Base-by-base conservation (phyloP, 2,329 filamentous ascomycete species). In the Sporothrix humicola region DNA sequence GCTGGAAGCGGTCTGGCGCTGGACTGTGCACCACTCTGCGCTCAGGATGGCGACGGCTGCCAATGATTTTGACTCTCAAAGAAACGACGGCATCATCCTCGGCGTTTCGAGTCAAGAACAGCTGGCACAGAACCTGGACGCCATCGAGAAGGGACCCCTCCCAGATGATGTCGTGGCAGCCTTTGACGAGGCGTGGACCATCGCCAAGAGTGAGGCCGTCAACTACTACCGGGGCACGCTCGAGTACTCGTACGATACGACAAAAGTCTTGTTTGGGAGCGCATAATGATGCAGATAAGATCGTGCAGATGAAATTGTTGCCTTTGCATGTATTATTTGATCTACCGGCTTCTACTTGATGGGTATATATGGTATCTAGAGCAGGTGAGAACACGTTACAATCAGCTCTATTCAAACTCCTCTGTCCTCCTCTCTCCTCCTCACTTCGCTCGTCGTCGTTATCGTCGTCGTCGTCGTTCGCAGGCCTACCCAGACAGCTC, bases 301-400 rank as follows among this genome's bases (percentile, higher is more conserved):
- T 9, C 10, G 23, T 20, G 12, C n/a, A 56, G 3, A 9, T 2
- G 7, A 54, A n/a, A 20, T 9, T 20, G 8, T 20, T 54, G n/a
- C n/a, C 42, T 66, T 63, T 2, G 56, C 56, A 37, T 48, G 9
- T 17, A 48, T 48, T 48, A 26, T 20, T 58, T 66, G 12, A 7
- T 66, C 61, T 48, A 48, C 42, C n/a, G 10, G 13, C 20, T 66
- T 9, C 31, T 63, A 44, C 8, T n/a, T 44, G 17, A 20, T 44
- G 59, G 59, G 59, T 63, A 63, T 63, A 44, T 20, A 12, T 20
- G 59, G 42, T 65, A 65, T 46, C 42, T 42, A 44, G 13, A 48
- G 10, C n/a, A 48, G 20, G 20, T 23, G 37, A 52, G 46, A 37
- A 17, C 44, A 44, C 63, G 15, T 44, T 12, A 37, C 31, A 37